These are phyloP conservation scores for Rubia yunnanensis DNA, from an alignment of 257 asterid species.

Conservation along the genomic window DNA sequence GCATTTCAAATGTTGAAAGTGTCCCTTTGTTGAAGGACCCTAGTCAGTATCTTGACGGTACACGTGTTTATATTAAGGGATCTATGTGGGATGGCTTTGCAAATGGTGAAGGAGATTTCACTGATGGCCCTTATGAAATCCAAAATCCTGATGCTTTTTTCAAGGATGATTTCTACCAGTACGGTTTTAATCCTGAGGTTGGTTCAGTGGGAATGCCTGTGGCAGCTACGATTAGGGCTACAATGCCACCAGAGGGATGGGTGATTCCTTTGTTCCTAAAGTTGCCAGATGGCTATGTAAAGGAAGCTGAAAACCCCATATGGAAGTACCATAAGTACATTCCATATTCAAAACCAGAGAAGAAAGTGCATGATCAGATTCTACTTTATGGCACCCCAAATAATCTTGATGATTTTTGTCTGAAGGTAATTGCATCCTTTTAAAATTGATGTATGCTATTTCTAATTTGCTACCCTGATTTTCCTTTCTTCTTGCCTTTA, in stretches of 20 bases:
- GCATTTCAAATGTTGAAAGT: conserved; percentile 15
- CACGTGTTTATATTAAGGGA: conserved; percentile 74
- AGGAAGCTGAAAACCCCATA: conserved; percentile 83
- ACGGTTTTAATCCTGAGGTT: conserved; percentile 97
- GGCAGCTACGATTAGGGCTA: conserved; percentile 93
- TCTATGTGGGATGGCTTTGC: conserved; percentile 99
- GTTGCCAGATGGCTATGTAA: conserved; percentile 49
- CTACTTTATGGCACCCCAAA: conserved; percentile 65
- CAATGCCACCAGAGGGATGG: conserved; percentile 88
- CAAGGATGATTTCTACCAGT: conserved; percentile 61
- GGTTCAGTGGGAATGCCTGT: conserved; percentile 98
- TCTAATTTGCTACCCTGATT: not conserved
- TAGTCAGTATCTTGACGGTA: conserved; percentile 84
- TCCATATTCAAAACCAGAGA: conserved; percentile 79
- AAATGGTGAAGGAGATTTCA: conserved; percentile 79
- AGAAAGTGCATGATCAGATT: conserved; percentile 79
- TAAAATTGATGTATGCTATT: not conserved
- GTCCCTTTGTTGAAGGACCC: conserved; percentile 42
- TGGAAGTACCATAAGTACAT: conserved; percentile 91
- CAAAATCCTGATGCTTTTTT: conserved; percentile 87
- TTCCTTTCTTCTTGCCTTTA: conserved; percentile 2
- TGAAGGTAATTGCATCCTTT: conserved; percentile 46
- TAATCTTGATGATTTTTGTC: conserved; percentile 90
- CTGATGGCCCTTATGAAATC: conserved; percentile 92
- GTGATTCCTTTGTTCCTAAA: conserved; percentile 64